phyloP scores from a whole-genome alignment of 371 early-diverging fungal species.

The Batkoa obscura region DNA sequence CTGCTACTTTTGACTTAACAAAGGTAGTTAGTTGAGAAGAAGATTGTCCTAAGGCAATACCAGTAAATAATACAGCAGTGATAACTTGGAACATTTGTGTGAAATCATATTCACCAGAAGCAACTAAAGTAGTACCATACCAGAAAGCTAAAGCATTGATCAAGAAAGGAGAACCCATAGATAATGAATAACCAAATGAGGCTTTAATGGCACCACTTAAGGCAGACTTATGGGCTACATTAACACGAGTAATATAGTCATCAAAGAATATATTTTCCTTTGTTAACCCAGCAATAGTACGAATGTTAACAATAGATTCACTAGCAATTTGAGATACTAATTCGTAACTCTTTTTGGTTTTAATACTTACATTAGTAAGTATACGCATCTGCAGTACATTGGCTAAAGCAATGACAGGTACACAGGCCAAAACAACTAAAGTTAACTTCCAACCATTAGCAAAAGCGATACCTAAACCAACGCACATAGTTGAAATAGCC shows the following conservation, averaged over 20 bases:
- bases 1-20: slow-evolving; percentile 54
- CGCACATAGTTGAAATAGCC: slow-evolving; percentile 10
- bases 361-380: slow-evolving; percentile 14
- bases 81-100: slow-evolving; percentile 38
- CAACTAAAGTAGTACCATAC: slow-evolving; percentile 43
- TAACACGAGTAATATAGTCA: slow-evolving; percentile 21
- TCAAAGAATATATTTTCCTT: slow-evolving; percentile 48
- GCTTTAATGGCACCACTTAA: slow-evolving; percentile 10
- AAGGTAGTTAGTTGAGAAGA: slow-evolving; percentile 27
- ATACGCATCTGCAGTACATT: slow-evolving; percentile 6
- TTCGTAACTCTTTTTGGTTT: slow-evolving; percentile 40
- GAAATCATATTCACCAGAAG: slow-evolving; percentile 7
- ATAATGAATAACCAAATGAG: slow-evolving; percentile 33
- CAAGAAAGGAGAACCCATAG: slow-evolving; percentile 38
- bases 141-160: slow-evolving; percentile 61
- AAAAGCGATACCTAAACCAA: slow-evolving; percentile 30
- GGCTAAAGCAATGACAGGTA: slow-evolving; percentile 21
- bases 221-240: slow-evolving; percentile 2
- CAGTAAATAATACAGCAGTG: slow-evolving; percentile 23
- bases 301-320: slow-evolving; percentile 72
- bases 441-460: slow-evolving; percentile 43
- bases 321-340: slow-evolving; percentile 49
- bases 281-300: slow-evolving; percentile 72
- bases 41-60: slow-evolving; percentile 18
- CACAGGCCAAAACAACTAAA: slow-evolving; percentile 28